Evolutionary conservation across 768 basidiomycete species (phyloP).

Genomic region (Leccinellum albellum): DNA sequence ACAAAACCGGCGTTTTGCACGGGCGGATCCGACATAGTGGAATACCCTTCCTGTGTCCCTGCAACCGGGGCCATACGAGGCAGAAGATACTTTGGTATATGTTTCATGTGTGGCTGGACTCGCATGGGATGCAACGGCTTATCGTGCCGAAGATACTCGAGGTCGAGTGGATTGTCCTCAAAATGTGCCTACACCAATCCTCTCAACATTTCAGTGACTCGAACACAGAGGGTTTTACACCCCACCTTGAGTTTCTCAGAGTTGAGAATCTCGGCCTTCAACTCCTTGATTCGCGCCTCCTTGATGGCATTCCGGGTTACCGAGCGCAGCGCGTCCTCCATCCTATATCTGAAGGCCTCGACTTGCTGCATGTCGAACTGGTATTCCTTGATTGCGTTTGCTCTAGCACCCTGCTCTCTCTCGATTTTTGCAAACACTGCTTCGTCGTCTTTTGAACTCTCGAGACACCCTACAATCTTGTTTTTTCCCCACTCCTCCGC

Average conservation of each 20-base stretch:
- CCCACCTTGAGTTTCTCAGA: conserved; percentile 94
- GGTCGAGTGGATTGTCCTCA: conserved; percentile 91
- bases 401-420: conserved; percentile 60
- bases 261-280: conserved; percentile 90
- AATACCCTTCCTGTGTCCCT: conserved; percentile 33
- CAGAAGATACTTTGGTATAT: conserved; percentile 88
- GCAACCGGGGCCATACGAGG: conserved; percentile 61
- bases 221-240: conserved; percentile 12
- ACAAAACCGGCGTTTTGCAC: conserved; percentile 52
- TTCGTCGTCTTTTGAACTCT: conserved; percentile 74
- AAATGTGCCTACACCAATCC: conserved; percentile 76
- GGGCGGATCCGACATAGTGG: conserved; percentile 5
- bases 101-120: conserved; percentile 92
- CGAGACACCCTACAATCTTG: conserved; percentile 65
- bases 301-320: conserved; percentile 84
- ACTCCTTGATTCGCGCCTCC: conserved; percentile 90
- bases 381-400: conserved; percentile 74
- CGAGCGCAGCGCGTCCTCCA: conserved; percentile 91
- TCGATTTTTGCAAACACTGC: conserved; percentile 62
- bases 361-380: conserved; percentile 94
- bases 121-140: conserved; percentile 88
- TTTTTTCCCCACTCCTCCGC: conserved; percentile 65
- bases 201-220: not conserved
- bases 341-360: conserved; percentile 94
- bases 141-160: conserved; percentile 91